Evolutionary conservation across 352 stramenopile genomes (phyloP), one percentile per base, ranked within the genome.

Genomic region (Chrysophaeum taylorii): DNA sequence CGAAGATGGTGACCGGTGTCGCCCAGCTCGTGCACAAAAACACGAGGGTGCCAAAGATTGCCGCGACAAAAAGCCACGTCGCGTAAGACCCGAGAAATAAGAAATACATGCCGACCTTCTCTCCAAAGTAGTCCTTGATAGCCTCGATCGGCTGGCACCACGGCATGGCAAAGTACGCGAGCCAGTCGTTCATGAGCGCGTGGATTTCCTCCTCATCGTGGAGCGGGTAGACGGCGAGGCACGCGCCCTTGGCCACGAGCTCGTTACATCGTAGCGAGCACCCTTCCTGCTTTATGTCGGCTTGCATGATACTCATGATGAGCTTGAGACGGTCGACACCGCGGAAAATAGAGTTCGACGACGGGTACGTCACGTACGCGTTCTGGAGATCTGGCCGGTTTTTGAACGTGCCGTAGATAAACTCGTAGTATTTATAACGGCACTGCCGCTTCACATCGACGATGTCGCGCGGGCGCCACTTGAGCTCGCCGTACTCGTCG

Each of bases 41-140:
- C 5, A 36, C 18, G 35, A 96, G 89, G 23, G 94, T 61, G 1
- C 93, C 93, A 36, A 96, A 71, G 12, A 89, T 72, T 35, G 89
- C 88, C 16, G 95, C 86, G 16, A 88, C 86, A 5, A 97, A 75
- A 9, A 99, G 82, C 84, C 93, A 96, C 63, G 87, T 85, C 27
- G 92, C 94, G 77, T 95, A 96, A 82, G 94, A 93, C 41, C 94
- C 90, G 4, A 98, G 76, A 77, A 96, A 99, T 12, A 91, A 89
- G 81, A 98, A 98, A 81, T 98, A 98, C 70, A 98, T 97, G 0
- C 91, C 92, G 62, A 99, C 87, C 78, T 97, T 89, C 76, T 94
- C 88, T 39, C 88, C 88, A 70, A 89, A 91, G 73, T 94, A 94
- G 72, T 91, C 78, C 68, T 89, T 84, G 68, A 92, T 86, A 2